Evolutionary conservation across 225 moss, liverwort and hornwort species (phyloP).

Genomic region (Takakia lepidozioides): DNA sequence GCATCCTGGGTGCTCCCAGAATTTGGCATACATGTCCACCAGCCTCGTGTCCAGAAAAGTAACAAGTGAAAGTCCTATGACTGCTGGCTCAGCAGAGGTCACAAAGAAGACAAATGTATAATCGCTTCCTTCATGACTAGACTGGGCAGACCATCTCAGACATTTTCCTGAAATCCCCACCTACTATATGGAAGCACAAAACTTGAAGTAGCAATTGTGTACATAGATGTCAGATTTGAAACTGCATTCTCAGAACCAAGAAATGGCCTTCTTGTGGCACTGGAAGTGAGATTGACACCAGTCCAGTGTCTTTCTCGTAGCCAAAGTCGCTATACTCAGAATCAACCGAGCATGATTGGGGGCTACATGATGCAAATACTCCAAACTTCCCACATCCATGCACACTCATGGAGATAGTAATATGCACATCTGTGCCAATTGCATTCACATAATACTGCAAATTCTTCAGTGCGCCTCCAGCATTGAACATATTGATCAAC

Average conservation of each 20-base stretch:
- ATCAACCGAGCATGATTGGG: slow-evolving; percentile 30
- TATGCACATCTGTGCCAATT: slow-evolving; percentile 26
- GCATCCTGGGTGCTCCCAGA: no score
- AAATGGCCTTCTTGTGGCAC: slow-evolving; percentile 25
- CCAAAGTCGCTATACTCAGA: slow-evolving; percentile 11
- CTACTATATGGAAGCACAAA: no score
- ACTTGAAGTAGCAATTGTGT: no score
- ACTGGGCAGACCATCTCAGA: no score
- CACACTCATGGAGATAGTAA: slow-evolving; percentile 55
- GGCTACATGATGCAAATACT: slow-evolving; percentile 53
- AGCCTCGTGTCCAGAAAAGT: no score
- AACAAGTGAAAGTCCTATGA: no score
- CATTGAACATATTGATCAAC: slow-evolving; percentile 84
- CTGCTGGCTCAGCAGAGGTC: no score
- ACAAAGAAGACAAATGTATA: no score
- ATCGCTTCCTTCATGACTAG: no score
- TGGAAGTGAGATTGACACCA: slow-evolving; percentile 47
- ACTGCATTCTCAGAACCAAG: slow-evolving; percentile 43
- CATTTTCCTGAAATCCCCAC: no score
- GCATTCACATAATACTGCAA: slow-evolving; percentile 46
- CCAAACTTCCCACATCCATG: slow-evolving; percentile 76
- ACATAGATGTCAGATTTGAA: no score
- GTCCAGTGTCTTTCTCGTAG: slow-evolving; percentile 52
- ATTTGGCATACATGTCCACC: no score
- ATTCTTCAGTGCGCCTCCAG: slow-evolving; percentile 65